Evolutionary conservation across 169 alveolate species (phyloP).

Genomic region (Neospora caninum): DNA sequence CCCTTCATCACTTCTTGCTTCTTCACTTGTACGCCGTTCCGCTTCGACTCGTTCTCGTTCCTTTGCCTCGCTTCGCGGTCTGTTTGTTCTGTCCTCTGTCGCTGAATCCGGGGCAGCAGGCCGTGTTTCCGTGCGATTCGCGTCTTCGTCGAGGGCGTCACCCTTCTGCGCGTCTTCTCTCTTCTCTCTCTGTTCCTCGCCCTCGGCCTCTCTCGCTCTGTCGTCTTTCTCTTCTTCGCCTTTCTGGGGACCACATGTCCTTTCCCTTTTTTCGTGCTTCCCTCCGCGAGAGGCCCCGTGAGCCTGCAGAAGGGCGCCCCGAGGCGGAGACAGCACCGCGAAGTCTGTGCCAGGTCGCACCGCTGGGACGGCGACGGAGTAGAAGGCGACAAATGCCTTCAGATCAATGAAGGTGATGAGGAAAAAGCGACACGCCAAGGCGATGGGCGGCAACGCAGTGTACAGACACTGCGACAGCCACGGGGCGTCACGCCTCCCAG

Average conservation of each 20-base stretch:
- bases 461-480: neutral
- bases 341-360: slow-evolving; percentile 39
- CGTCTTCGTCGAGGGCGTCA: neutral
- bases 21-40: neutral
- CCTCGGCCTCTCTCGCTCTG: neutral
- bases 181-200: neutral
- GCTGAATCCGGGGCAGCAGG: too few relatives aligned
- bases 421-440: slow-evolving; percentile 38
- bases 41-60: neutral
- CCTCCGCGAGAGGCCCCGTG: neutral
- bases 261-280: neutral
- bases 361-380: slow-evolving; percentile 14
- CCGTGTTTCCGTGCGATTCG: too few relatives aligned
- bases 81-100: neutral
- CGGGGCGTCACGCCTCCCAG: neutral
- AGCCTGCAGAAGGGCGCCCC: neutral
- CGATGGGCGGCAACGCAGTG: slow-evolving; percentile 23
- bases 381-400: slow-evolving; percentile 29
- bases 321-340: neutral
- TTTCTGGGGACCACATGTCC: neutral
- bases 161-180: neutral
- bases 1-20: neutral
- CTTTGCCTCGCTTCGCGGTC: neutral
- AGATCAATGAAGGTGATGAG: slow-evolving; percentile 35
- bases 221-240: neutral